Conservation (phyloP, 2,329 filamentous ascomycete genomes). For the Trichoderma semiorbis region DNA sequence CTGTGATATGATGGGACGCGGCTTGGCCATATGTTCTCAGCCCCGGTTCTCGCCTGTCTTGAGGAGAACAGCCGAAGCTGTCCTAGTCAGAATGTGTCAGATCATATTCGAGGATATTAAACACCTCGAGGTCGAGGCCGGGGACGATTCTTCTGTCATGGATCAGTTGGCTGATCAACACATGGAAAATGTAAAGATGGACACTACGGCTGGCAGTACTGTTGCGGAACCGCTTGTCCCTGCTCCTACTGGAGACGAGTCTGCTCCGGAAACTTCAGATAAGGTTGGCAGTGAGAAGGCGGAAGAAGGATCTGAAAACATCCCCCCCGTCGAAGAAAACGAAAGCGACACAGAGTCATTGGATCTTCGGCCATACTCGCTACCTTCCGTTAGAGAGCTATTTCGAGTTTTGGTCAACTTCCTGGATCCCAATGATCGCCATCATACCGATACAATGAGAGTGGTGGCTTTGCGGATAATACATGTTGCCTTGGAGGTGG, state of each 20-base stretch:
- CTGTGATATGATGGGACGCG: conserved; percentile 99
- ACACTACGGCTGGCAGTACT: conserved; percentile 50
- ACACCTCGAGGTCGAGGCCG: conserved; percentile 73
- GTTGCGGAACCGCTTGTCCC: conserved; percentile 13
- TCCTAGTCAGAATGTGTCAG: conserved; percentile 99
- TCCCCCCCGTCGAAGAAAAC: conserved; percentile 31
- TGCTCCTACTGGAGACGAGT: conserved; percentile 5
- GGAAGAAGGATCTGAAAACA: conserved; percentile 17
- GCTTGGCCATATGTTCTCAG: conserved; percentile 95
- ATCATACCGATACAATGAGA: conserved; percentile 90
- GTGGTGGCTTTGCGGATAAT: conserved; percentile 98
- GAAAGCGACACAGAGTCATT: conserved; percentile 46
- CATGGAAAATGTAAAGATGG: conserved; percentile 78
- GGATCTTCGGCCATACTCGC: conserved; percentile 80
- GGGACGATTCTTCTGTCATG: conserved; percentile 61
- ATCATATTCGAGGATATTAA: conserved; percentile 95
- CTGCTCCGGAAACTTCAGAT: background rate
- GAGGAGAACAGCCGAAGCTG: conserved; percentile 86
- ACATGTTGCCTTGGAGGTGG: conserved; percentile 93
- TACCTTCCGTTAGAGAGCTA: conserved; percentile 90
- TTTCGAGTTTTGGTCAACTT: conserved; percentile 93
- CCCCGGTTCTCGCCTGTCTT: conserved; percentile 86
- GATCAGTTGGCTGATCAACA: conserved; percentile 66
- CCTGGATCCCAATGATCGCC: conserved; percentile 85
- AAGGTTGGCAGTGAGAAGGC: background rate